phyloP scores from a whole-genome alignment of 2,329 filamentous ascomycete genomes.

The Biscogniauxia marginata region DNA sequence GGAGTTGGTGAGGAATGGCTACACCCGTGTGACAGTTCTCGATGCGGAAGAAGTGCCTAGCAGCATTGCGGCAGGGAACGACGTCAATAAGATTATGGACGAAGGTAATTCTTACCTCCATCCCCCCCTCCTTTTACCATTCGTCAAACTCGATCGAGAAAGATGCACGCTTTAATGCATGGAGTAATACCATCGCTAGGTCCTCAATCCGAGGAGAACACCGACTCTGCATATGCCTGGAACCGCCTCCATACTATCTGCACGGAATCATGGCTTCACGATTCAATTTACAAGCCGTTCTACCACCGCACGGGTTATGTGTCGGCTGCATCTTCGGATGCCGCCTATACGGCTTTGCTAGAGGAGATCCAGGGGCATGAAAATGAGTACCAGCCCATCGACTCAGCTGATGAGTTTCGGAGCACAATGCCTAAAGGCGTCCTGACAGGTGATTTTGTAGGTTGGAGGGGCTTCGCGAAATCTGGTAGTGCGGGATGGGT shows the following conservation, averaged over 20 bases:
- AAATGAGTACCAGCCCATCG: constrained; percentile 30
- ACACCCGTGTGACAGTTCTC: constrained; percentile 25
- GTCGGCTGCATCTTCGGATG: constrained; percentile 22
- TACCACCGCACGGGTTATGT: constrained; percentile 49
- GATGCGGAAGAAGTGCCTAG: constrained; percentile 23
- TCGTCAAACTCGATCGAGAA: no score
- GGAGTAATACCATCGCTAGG: constrained; percentile 7
- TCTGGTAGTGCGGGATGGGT: constrained; percentile 50
- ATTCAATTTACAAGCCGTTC: constrained; percentile 41
- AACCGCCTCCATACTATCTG: constrained; percentile 30
- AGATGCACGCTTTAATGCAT: background rate
- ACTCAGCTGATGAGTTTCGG: constrained; percentile 45
- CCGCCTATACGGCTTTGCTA: constrained; percentile 13
- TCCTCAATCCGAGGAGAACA: constrained; percentile 29
- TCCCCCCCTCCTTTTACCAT: constrained; percentile 23
- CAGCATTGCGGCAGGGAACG: constrained; percentile 25
- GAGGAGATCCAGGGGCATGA: constrained; percentile 18
- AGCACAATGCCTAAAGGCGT: constrained; percentile 51
- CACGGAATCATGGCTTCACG: constrained; percentile 41
- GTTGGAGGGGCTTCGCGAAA: constrained; percentile 51
- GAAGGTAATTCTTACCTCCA: constrained; percentile 22
- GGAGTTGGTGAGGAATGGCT: constrained; percentile 24
- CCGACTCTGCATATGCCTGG: constrained; percentile 30
- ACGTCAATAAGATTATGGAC: constrained; percentile 25
- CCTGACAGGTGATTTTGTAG: constrained; percentile 47